Evolutionary conservation across 108 stramenopile species (phyloP), one percentile per base, ranked within the genome.

Genomic region (Cyclostephanos invisitatus): DNA sequence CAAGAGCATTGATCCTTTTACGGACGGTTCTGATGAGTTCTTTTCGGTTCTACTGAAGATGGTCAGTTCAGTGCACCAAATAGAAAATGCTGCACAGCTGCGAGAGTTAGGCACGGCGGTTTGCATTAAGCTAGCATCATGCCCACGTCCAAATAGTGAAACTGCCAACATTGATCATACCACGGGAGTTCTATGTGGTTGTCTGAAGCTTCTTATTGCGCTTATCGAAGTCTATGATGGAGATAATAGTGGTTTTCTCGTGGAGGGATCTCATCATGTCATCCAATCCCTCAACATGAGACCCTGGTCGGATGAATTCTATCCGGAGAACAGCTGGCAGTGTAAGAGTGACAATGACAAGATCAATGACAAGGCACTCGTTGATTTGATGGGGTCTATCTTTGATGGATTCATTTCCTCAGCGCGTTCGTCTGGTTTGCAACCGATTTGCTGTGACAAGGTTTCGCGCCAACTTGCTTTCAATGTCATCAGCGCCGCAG

Each of bases 381-480:
- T 91, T 49, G 88, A 95, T 70, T 70, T 95, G 46, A 92, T 95
- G 90, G 94, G 94, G 9, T 84, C 85, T 7, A 85, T 95, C 37
- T 95, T 95, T 74, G 94, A 95, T 84, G 90, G 86, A 2, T 91
- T 89, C 55, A 78, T 95, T 20, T 87, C 89, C 7, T 88, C 91
- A 38, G 77, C 82, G 15, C 82, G 63, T 12, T 75, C 86, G 18
- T 77, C 86, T 11, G 86, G 87, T 6, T 67, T 72, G 25, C 54
- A 88, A 21, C 74, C 92, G 10, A 88, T 96, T 40, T 96, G 95
- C 64, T 93, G 84, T 51, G 91, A 92, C 58, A 82, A 81, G 22
- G 88, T 89, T 47, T 92, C 92, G 22, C 86, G 95, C 20, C 87
- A 84, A 56, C 78, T 85, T 54, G 92, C 88, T 1, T 96, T 96